Conservation (phyloP, 2,329 filamentous ascomycete genomes). For the Colletotrichum brevisporum region DNA sequence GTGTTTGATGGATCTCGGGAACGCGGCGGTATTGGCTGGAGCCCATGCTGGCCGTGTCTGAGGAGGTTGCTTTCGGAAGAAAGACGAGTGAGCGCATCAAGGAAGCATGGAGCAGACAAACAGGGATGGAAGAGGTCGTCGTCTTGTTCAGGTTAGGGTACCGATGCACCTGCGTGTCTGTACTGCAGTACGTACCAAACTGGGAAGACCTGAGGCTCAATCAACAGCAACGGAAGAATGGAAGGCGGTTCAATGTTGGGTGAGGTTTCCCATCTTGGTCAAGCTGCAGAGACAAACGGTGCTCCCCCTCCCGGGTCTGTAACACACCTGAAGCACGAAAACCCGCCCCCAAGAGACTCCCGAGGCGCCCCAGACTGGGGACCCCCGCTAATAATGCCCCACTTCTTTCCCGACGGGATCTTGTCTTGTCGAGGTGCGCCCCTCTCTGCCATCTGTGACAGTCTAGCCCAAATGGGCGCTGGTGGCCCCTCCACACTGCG, state of each 20-base stretch:
- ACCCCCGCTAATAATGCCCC: constrained; percentile 2
- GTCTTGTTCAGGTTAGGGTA: not conserved
- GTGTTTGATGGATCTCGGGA: constrained; percentile 50
- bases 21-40: constrained; percentile 46
- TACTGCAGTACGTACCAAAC: not conserved
- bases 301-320: constrained; percentile 56
- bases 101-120: constrained; percentile 1
- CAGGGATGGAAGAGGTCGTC: not conserved
- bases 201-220: no score
- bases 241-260: not conserved
- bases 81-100: constrained; percentile 9
- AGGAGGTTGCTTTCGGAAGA: constrained; percentile 42
- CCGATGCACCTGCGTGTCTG: not conserved
- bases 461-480: constrained; percentile 12
- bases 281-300: constrained; percentile 14
- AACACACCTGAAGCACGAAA: constrained; percentile 63
- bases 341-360: constrained; percentile 30
- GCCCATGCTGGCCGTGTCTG: constrained; percentile 27
- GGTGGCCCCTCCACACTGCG: not conserved
- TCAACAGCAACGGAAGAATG: no score
- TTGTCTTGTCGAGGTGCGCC: constrained; percentile 3
- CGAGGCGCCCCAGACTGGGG: constrained; percentile 24
- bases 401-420: constrained; percentile 4
- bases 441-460: constrained; percentile 29
- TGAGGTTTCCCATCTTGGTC: not conserved